Evolutionary conservation across 208 protist genomes (phyloP), one percentile per base, ranked within the genome.

Genomic region (Crithidia fasciculata): DNA sequence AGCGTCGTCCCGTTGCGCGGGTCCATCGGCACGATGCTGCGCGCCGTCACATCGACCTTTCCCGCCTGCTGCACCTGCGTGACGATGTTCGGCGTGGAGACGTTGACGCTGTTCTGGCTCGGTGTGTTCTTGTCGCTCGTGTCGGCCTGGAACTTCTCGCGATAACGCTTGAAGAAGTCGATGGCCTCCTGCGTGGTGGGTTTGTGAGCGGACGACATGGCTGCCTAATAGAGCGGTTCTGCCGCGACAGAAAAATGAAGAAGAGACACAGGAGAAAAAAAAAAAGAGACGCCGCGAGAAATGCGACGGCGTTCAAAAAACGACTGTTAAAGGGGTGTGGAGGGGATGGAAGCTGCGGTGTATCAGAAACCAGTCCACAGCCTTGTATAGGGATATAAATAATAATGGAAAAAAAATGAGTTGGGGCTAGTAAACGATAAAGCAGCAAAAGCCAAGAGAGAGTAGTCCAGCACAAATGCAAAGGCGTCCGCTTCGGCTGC

Each of bases 11-110:
- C 75, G 12, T 75, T 76, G 16, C 58, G 74, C 3, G 59, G 84
- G 73, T 84, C 69, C 70, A 83, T 79, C 54, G 76, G 85, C 62
- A 79, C 69, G 28, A 85, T 84, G 62, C 58, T 69, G 43, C 47
- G 60, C 55, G 45, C 6, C 18, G 66, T 49, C 43, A 59, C 43
- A 6, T 65, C 53, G 54, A 53, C 60, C 49, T 66, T 12, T 40
- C 39, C 40, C 0, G 19, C 41, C 18, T 78, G 71, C 36, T 80
- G 37, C 19, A 74, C 69, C 58, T 80, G 74, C 8, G 75, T 83
- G 44, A 84, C 72, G 55, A 82, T 78, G 56, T 60, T 72, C 8
- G 61, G 50, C 28, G 50, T 19, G 15, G 73, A 78, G 9, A 55
- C 57, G 53, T 78, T 78, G 19, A 72, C 73, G 61, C 73, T 78